These are phyloP conservation scores for Pythium dissotocum DNA, from an alignment of 352 stramenopile genomes.

Conservation along the genomic window DNA sequence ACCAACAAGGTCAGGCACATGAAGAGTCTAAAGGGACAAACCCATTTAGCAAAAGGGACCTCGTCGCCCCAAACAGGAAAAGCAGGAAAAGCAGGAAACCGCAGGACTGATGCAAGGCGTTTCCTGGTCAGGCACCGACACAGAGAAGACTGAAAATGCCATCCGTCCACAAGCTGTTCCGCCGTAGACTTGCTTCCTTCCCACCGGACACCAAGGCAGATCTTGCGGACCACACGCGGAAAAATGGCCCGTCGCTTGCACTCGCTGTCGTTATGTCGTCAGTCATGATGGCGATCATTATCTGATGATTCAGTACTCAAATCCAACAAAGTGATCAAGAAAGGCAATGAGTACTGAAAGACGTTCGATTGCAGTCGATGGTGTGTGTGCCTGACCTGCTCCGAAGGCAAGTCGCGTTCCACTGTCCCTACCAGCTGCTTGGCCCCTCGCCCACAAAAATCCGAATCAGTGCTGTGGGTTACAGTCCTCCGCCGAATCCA, in stretches of 20 bases:
- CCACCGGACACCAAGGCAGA: no score
- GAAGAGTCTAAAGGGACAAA: background rate
- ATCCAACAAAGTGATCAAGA: background rate
- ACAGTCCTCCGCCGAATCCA: background rate
- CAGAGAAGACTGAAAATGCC: no score
- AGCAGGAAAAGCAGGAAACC: no score
- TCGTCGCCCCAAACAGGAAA: no score
- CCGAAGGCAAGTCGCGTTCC: slow-evolving; percentile 8
- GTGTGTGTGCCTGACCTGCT: slow-evolving; percentile 3
- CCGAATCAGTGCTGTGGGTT: background rate
- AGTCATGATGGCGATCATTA: background rate
- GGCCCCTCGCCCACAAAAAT: background rate
- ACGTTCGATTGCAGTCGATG: background rate
- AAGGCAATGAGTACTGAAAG: background rate
- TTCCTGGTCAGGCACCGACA: no score
- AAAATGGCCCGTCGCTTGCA: background rate
- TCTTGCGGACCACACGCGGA: no score
- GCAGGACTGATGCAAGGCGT: no score
- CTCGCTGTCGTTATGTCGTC: background rate
- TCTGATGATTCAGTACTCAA: background rate
- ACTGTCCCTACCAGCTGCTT: background rate
- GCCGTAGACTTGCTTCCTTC: no score
- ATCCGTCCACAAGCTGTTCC: no score
- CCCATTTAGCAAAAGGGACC: no score
- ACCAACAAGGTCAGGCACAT: background rate